Evolutionary conservation across 148 eudicot genomes (phyloP), one percentile per base, ranked within the genome.

Genomic region (Camellia japonica): DNA sequence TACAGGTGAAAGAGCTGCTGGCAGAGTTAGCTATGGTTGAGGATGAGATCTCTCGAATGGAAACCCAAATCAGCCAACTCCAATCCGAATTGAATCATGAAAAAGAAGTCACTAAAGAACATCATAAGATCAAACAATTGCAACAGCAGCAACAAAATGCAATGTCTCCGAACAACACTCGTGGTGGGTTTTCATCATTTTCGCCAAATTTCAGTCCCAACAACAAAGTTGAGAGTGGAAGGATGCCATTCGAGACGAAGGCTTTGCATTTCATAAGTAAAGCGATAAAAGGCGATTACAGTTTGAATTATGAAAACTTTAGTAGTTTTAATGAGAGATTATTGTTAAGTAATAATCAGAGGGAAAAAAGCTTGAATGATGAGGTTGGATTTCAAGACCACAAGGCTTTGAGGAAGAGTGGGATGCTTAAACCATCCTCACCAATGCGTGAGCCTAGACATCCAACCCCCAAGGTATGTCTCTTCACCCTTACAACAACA

Each of bases 241-340:
- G 79, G 43, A 63, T 67, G 69, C 83, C 79, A 30, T 93, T 88
- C 38, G 97, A 91, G 54, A 86, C 87, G 10, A 91, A 89, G 86
- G 90, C 94, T 55, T 71, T 94, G 85, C 98, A 93, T 83, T 94
- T 94, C 85, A 94, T 94, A 58, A 93, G 87, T 71, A 95, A 95
- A 81, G 94, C 98, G 59, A 95, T 95, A 19, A 91, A 88, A 75
- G 97, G 98, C 1, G 89, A 90, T 81, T 90, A 90, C 59, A 79
- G 65, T 78, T 84, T 83, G 14, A 87, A 47, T 47, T 23, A 23
- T 23, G 23, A 23, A 23, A 23, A 23, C 23, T 23, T 23, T 23
- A 23, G 23, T 23, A 23, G 23, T 23, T 23, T 23, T 23, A 23
- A 23, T 23, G 23, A 23, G 23, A 23, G 23, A 23, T 23, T 23